Base-by-base conservation (phyloP, 768 basidiomycete genomes). In the Cystofilobasidium bisporidii region DNA sequence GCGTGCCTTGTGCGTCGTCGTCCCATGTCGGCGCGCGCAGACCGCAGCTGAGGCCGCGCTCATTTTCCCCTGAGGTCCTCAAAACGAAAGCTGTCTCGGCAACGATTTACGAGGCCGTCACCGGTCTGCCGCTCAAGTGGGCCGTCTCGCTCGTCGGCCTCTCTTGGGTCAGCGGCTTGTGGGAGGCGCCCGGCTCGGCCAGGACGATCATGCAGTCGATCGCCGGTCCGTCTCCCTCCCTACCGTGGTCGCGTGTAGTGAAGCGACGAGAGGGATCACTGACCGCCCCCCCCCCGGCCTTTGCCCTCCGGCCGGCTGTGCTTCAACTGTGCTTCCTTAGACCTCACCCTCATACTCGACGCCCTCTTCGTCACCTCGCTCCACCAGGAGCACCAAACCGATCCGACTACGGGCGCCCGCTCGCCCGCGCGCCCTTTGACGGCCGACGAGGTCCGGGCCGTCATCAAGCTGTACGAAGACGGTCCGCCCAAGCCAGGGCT, bases 81-180 rank as follows among this genome's bases (percentile, higher is more conserved):
- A 57, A 64, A 28, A 30, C 43, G 17, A 64, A 64, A 18, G 45
- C 58, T 2, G 18, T 64, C 47, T 38, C 45, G 17, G 55, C 64
- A 18, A 64, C 63, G 47, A 58, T 69, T 56, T 69, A 59, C 38
- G 68, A 69, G 40, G 68, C 43, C 1, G 68, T 61, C 3, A 69
- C 68, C 1, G 68, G 63, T 3, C 41, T 69, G 41, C 68, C 68
- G n/a, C 24, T 64, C 18, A 69, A 69, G 32, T 69, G 62, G 63
- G 17, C 61, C 32, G 67, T 69, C 40, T 64, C 62, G 15, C 33
- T 60, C 26, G 43, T 69, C 33, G 62, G 15, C 28, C 36, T 36
- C 32, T 63, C 43, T n/a, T 50, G 20, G 33, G 50, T 62, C 36
- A 53, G 45, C 0, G 68, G 68, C 2, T n/a, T 69, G 9, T 69